Evolutionary conservation across 768 basidiomycete genomes (phyloP), one percentile per base, ranked within the genome.

Genomic region (Leucogyrophana mollusca): DNA sequence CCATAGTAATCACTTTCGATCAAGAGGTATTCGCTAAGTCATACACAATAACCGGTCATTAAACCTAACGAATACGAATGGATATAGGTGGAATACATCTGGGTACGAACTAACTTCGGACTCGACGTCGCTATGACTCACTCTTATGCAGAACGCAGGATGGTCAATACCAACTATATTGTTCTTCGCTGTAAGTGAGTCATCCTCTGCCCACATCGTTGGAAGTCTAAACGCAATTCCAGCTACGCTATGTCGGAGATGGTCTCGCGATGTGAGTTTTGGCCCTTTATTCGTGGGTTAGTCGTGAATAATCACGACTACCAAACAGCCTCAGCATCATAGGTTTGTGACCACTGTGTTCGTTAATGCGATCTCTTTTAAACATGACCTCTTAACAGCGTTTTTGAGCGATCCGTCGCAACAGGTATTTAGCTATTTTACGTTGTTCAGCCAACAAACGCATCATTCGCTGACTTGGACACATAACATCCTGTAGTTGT

Each of bases 1-100:
- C n/a, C n/a, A n/a, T 27, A 46, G 45, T 46, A 20, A 36, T 46
- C 18, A 38, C 22, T 39, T 37, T 39, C 16, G 45, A 46, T 20
- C 45, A 38, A 39, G 45, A 46, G 45, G 45, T 46, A 46, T 9
- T 3, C 14, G n/a, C n/a, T n/a, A n/a, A n/a, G n/a, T n/a, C n/a
- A 3, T 25, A 7, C 22, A n/a, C 36, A 4, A 20, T 46, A 13
- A 16, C 21, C 22, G 20, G 4, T 16, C n/a, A 27, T 18, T 9
- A 11, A 20, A 17, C 42, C 4, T 16, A n/a, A 21, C 30, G 22
- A 21, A 34, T 22, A n/a, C 7, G 27, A 11, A 4, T 14, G 25
- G 4, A 9, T 38, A 4, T 11, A 46, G 45, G n/a, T 46, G 21
- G 36, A 46, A 46, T 30, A 38, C 9, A 38, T 46, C 22, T 46